phyloP scores from a whole-genome alignment of 352 stramenopile species.

The Elongisporangium prolatum region DNA sequence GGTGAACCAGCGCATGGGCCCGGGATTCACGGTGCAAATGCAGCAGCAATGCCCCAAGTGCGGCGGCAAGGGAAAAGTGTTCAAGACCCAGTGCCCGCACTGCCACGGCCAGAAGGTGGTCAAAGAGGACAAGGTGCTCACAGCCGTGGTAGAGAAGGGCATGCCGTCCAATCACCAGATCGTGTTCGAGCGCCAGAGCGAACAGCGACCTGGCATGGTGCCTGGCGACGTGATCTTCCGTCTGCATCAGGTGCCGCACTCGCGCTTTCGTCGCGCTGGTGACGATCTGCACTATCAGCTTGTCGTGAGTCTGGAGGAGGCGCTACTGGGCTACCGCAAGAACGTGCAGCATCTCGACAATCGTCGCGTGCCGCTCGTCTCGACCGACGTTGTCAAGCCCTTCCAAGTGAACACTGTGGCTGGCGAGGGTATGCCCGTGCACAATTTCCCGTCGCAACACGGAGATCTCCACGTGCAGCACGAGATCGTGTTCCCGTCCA shows the following conservation, averaged over 20 bases:
- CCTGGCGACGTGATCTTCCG: constrained; percentile 95
- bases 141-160: constrained; percentile 71
- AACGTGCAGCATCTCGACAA: constrained; percentile 93
- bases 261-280: constrained; percentile 88
- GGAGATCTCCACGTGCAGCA: constrained; percentile 95
- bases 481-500: constrained; percentile 92
- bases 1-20: constrained; percentile 79
- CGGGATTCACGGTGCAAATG: constrained; percentile 88
- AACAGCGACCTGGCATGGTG: constrained; percentile 78
- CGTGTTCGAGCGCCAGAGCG: constrained; percentile 82
- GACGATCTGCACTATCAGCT: constrained; percentile 95
- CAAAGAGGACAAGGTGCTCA: constrained; percentile 74
- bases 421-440: constrained; percentile 95
- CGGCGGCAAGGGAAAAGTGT: constrained; percentile 90
- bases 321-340: constrained; percentile 93
- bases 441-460: constrained; percentile 85
- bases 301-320: constrained; percentile 95
- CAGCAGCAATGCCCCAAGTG: constrained; percentile 84
- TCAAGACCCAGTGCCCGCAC: constrained; percentile 92
- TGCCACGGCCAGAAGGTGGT: constrained; percentile 83
- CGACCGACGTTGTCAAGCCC: constrained; percentile 87
- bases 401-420: constrained; percentile 90
- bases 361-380: constrained; percentile 84
- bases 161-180: constrained; percentile 85
- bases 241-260: constrained; percentile 87